These are phyloP conservation scores for Biancaea sappan DNA, from an alignment of 306 rosid species.

Conservation along the genomic window DNA sequence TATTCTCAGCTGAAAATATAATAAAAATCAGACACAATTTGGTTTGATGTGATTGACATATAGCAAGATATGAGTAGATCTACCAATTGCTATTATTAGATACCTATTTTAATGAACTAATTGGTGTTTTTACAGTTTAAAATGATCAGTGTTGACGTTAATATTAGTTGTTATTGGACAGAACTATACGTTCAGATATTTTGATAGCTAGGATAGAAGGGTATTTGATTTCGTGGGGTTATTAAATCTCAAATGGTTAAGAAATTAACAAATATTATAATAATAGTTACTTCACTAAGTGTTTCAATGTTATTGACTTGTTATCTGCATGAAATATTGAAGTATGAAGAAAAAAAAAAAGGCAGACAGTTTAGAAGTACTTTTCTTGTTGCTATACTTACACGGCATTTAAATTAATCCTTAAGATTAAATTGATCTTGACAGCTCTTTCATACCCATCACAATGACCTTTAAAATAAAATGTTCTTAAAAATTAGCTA, in stretches of 20 bases:
- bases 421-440: conserved; percentile 20
- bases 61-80: conserved; percentile 12
- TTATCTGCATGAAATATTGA: conserved; percentile 49
- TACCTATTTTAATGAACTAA: conserved; percentile 21
- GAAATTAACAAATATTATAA: conserved; percentile 39
- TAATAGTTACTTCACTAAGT: background rate
- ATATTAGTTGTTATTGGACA: conserved; percentile 11
- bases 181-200: conserved; percentile 25
- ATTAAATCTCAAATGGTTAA: conserved; percentile 56
- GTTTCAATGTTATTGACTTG: conserved; percentile 41
- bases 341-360: conserved; percentile 34
- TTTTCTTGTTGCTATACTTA: conserved; percentile 47
- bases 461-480: background rate
- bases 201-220: conserved; percentile 26
- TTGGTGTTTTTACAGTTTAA: conserved; percentile 17
- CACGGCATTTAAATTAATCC: conserved; percentile 47
- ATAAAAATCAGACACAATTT: background rate
- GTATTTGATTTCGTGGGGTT: conserved; percentile 59
- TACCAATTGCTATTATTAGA: conserved; percentile 38
- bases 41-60: conserved; percentile 1
- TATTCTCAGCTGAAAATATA: background rate
- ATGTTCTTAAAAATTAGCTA: background rate
- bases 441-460: conserved; percentile 6
- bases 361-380: conserved; percentile 48
- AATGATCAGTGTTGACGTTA: conserved; percentile 42